Evolutionary conservation across 805 yeast genomes (phyloP).

Genomic region (Myxozyma sirexii): DNA sequence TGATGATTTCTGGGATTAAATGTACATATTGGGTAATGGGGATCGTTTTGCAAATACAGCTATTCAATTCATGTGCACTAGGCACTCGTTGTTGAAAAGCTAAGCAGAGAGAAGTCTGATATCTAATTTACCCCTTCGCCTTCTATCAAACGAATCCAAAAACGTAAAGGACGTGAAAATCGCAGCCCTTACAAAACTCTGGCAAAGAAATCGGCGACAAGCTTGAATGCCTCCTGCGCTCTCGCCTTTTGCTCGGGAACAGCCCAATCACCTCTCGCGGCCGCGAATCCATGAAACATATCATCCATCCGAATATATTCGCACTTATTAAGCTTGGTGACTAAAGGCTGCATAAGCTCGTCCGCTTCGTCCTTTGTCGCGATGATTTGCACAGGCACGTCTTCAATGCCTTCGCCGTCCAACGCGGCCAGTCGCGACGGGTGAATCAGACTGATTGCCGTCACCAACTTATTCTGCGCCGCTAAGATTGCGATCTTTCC

Average conservation of each 20-base stretch:
- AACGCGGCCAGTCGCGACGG: conserved; percentile 26
- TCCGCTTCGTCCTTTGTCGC: conserved; percentile 26
- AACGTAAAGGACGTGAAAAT: too few species aligned
- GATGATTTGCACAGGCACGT: conserved; percentile 24
- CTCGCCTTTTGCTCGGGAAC: conserved; percentile 24
- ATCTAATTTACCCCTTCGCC: too few species aligned
- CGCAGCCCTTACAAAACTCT: conserved; percentile 9
- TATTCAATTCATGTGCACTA: too few species aligned
- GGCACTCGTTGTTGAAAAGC: too few species aligned
- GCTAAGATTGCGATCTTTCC: conserved; percentile 26
- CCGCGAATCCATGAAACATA: conserved; percentile 34
- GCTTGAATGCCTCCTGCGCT: conserved; percentile 30
- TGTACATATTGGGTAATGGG: background rate
- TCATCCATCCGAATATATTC: conserved; percentile 31
- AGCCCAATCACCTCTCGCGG: conserved; percentile 33
- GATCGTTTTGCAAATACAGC: background rate
- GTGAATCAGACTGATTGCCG: conserved; percentile 26
- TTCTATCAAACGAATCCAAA: too few species aligned
- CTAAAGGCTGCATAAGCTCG: conserved; percentile 16
- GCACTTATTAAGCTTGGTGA: conserved; percentile 6
- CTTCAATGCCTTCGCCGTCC: conserved; percentile 30
- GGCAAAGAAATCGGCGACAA: conserved; percentile 22
- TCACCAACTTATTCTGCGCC: conserved; percentile 15
- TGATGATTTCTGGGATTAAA: conserved; percentile 27
- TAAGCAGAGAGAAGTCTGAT: too few species aligned